These are phyloP conservation scores for Teratosphaeriaceae sp. DNA, from an alignment of 2,329 filamentous ascomycete genomes.

Conservation along the genomic window DNA sequence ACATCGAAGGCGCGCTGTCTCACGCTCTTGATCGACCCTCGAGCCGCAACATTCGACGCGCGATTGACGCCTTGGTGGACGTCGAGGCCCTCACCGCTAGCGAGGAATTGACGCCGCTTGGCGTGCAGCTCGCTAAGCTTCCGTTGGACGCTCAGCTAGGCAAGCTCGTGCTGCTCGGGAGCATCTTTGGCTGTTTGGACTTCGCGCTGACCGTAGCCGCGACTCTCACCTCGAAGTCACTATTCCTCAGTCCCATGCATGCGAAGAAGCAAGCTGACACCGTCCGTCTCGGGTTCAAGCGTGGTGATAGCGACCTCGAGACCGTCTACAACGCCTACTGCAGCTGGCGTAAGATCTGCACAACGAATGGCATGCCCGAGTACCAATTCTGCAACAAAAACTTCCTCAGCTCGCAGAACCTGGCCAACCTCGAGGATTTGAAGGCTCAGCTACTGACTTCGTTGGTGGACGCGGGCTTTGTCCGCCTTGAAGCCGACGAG, in stretches of 20 bases:
- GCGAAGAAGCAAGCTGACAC: constrained; percentile 76
- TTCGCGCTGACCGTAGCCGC: constrained; percentile 87
- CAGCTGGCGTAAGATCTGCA: constrained; percentile 79
- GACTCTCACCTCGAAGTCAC: constrained; percentile 89
- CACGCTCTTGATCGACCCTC: constrained; percentile 87
- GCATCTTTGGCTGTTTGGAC: constrained; percentile 85
- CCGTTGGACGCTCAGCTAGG: constrained; percentile 92
- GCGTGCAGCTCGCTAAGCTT: constrained; percentile 76
- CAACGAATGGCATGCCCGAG: constrained; percentile 63
- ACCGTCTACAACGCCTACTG: constrained; percentile 92
- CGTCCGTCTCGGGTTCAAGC: constrained; percentile 69
- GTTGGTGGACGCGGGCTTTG: constrained; percentile 76
- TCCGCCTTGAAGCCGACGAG: constrained; percentile 69
- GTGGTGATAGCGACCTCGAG: constrained; percentile 82
- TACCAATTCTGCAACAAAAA: constrained; percentile 92
- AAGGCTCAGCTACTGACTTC: constrained; percentile 86
- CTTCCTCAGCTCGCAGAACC: constrained; percentile 80
- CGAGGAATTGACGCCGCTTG: constrained; percentile 82
- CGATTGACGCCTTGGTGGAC: constrained; percentile 87
- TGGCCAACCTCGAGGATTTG: constrained; percentile 89
- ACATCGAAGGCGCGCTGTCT: constrained; percentile 82
- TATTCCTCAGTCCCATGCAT: constrained; percentile 81
- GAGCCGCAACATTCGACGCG: constrained; percentile 84
- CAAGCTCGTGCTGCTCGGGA: constrained; percentile 82
- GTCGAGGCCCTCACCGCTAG: constrained; percentile 75